Evolutionary conservation across 2,329 filamentous ascomycete genomes (phyloP).

Genomic region (Penicillium italicum): DNA sequence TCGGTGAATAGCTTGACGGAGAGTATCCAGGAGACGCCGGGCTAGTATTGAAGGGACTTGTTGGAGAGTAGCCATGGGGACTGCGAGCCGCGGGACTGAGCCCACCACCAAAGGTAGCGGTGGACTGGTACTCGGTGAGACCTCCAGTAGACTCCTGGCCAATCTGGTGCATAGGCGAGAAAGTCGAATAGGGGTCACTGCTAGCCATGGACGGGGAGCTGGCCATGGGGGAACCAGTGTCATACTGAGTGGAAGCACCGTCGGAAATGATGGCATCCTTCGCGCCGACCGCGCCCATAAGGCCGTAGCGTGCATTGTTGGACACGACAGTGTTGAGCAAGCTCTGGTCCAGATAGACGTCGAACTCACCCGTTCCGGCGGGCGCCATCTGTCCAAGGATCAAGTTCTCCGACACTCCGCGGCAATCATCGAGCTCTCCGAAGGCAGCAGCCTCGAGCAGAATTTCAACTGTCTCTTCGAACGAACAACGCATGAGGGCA

Average conservation of each 20-base stretch:
- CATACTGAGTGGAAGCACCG: slow-evolving; percentile 91
- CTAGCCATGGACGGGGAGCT: slow-evolving; percentile 62
- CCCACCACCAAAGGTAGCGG: slow-evolving; percentile 47
- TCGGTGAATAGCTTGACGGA: slow-evolving; percentile 68
- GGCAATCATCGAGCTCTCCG: slow-evolving; percentile 94
- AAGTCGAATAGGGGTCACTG: slow-evolving; percentile 57
- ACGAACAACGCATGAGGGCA: slow-evolving; percentile 98
- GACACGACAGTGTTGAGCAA: slow-evolving; percentile 95
- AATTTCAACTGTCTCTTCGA: slow-evolving; percentile 99
- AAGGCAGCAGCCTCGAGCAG: slow-evolving; percentile 90
- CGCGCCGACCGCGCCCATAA: slow-evolving; percentile 73
- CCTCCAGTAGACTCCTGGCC: slow-evolving; percentile 58
- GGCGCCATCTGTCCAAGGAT: slow-evolving; percentile 97
- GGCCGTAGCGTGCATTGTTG: slow-evolving; percentile 80
- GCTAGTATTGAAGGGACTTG: slow-evolving; percentile 71
- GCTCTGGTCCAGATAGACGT: slow-evolving; percentile 86
- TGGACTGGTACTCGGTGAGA: slow-evolving; percentile 63
- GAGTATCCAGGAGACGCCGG: slow-evolving; percentile 67
- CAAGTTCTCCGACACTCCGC: slow-evolving; percentile 96
- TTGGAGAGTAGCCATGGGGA: slow-evolving; percentile 61
- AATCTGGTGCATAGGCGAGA: slow-evolving; percentile 71
- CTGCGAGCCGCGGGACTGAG: slow-evolving; percentile 67
- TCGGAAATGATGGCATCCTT: slow-evolving; percentile 69
- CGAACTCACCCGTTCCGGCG: slow-evolving; percentile 94
- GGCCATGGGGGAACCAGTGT: slow-evolving; percentile 63